Percentiles rank a stretch among this genome's conserved stretches.
phyloP scores from a whole-genome alignment of 179 eudicot species.

The Heliamphora pulchella region DNA sequence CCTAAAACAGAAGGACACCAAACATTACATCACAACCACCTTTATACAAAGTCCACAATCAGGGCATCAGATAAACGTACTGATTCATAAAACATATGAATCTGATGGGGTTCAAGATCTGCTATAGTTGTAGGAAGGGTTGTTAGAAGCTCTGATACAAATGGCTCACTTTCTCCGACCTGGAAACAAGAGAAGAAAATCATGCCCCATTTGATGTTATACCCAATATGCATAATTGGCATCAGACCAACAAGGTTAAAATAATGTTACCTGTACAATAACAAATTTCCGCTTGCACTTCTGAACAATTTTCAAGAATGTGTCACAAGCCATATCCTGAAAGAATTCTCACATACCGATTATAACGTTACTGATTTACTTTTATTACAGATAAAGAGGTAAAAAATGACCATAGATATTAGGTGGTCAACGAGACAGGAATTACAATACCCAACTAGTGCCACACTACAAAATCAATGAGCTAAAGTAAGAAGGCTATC shows the following conservation, averaged over 20 bases:
- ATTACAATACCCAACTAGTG: background rate
- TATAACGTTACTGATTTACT: background rate
- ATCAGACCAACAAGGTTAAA: background rate
- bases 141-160: conserved; percentile 93
- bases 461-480: background rate
- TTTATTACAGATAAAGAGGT: background rate
- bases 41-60: background rate
- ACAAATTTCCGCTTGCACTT: conserved; percentile 99
- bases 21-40: background rate
- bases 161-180: conserved; percentile 98
- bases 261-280: conserved; percentile 56
- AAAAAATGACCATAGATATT: too few relatives aligned
- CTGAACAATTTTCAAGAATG: conserved; percentile 95
- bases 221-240: background rate
- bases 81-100: conserved; percentile 92
- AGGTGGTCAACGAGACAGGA: background rate
- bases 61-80: conserved; percentile 41
- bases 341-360: background rate
- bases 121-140: conserved; percentile 75
- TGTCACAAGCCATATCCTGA: conserved; percentile 99
- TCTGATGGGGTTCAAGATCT: conserved; percentile 91
- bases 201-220: background rate
- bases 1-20: conserved; percentile 38
- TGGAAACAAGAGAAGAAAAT: conserved; percentile 20
- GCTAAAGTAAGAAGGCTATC: background rate